Conservation (phyloP, 345 rosid species). For the Salix brachista region DNA sequence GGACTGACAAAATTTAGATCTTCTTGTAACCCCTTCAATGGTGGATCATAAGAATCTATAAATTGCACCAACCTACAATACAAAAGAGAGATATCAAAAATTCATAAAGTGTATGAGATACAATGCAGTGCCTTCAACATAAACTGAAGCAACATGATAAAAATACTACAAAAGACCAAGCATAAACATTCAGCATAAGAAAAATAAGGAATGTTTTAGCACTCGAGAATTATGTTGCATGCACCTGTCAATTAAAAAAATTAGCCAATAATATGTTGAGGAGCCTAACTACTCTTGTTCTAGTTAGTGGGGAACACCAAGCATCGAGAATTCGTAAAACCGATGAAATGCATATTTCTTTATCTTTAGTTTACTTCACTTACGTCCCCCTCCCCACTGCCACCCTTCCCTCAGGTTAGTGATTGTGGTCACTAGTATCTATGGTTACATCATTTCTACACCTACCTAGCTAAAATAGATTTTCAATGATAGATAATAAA, state of each 20-base stretch:
- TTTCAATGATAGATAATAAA: too few relatives aligned
- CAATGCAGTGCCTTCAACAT: neutral
- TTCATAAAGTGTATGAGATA: neutral
- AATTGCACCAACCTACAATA: constrained; percentile 81
- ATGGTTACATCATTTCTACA: too few relatives aligned
- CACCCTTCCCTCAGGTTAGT: neutral
- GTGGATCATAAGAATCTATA: constrained; percentile 95
- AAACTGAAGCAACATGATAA: constrained; percentile 6
- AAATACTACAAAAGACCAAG: neutral
- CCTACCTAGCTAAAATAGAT: too few relatives aligned
- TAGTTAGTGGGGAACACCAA: neutral
- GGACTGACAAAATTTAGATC: constrained; percentile 97
- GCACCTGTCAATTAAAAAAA: neutral
- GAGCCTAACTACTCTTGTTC: neutral
- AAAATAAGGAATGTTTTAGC: neutral
- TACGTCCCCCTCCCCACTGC: neutral
- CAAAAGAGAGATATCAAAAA: constrained; percentile 7
- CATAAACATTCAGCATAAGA: neutral
- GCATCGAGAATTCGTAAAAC: neutral
- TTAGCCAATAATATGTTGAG: neutral
- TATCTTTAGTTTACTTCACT: too few relatives aligned
- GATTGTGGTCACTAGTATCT: neutral
- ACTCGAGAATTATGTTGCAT: neutral
- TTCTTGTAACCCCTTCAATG: constrained; percentile 95
- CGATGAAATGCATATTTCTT: too few relatives aligned